A percentile compares a stretch with the other conserved stretches of the same genome.
Conservation (phyloP, 306 rosid genomes). For the Casuarina equisetifolia region DNA sequence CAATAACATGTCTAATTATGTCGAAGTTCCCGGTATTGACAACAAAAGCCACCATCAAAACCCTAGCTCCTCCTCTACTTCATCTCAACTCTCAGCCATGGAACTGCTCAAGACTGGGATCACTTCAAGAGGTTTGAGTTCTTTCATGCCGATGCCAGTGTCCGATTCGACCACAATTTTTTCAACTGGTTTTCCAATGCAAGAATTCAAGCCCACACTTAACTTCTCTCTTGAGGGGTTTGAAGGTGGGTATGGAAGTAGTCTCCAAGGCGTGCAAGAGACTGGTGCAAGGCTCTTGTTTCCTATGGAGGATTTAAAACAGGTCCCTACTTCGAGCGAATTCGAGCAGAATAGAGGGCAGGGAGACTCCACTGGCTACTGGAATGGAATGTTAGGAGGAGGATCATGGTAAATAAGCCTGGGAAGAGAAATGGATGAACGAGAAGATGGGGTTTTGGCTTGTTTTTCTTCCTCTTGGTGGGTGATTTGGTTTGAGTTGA, state of each 20-base stretch:
- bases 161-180: slow-evolving; percentile 43
- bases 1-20: slow-evolving; percentile 43
- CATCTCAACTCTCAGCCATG: slow-evolving; percentile 56
- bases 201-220: slow-evolving; percentile 68
- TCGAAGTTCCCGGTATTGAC: slow-evolving; percentile 41
- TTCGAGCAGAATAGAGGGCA: slow-evolving; percentile 55
- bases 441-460: slow-evolving; percentile 27
- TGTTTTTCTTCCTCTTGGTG: slow-evolving; percentile 24
- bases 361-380: slow-evolving; percentile 70
- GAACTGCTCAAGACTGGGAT: slow-evolving; percentile 72
- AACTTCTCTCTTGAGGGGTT: slow-evolving; percentile 71
- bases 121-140: slow-evolving; percentile 57
- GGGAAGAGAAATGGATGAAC: background rate
- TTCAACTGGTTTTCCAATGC: slow-evolving; percentile 58
- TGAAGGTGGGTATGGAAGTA: slow-evolving; percentile 54
- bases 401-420: slow-evolving; percentile 74
- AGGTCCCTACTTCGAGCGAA: slow-evolving; percentile 47
- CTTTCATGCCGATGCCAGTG: slow-evolving; percentile 58
- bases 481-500: slow-evolving; percentile 44
- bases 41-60: slow-evolving; percentile 33
- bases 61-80: slow-evolving; percentile 37
- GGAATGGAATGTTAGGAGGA: slow-evolving; percentile 94
- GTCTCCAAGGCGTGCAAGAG: slow-evolving; percentile 57
- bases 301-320: slow-evolving; percentile 74
- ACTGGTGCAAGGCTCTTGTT: slow-evolving; percentile 77